A percentile compares a stretch with the other conserved stretches of the same genome.
Conservation (phyloP, 768 basidiomycete genomes). For the Rhodotorula kratochvilovae region DNA sequence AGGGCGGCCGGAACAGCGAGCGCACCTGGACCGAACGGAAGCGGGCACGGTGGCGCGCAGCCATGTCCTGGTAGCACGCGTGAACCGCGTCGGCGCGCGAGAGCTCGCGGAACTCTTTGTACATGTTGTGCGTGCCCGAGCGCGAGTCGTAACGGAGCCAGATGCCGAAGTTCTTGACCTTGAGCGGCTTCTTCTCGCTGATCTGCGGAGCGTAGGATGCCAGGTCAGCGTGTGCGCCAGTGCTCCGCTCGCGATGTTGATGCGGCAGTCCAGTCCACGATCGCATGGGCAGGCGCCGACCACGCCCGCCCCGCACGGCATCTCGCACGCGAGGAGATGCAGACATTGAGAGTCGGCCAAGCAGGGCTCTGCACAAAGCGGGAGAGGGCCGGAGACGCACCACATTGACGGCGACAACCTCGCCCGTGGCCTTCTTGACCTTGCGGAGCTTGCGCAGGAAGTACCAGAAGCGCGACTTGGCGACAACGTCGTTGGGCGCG, state of each 20-base stretch:
- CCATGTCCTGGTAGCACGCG: constrained; percentile 98
- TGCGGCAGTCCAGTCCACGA: no score
- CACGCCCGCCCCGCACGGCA: no score
- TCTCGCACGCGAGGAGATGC: no score
- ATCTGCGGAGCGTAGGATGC: constrained; percentile 57
- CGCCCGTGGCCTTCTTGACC: constrained; percentile 98
- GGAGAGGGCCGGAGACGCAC: constrained; percentile 62
- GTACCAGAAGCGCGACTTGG: constrained; percentile 99
- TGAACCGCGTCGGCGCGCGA: constrained; percentile 90
- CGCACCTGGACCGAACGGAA: constrained; percentile 96
- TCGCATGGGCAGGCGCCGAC: no score
- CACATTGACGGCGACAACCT: constrained; percentile 96
- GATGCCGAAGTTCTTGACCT: constrained; percentile 99
- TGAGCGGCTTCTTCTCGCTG: constrained; percentile 92
- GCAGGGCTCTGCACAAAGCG: no score
- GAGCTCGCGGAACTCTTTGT: constrained; percentile 93
- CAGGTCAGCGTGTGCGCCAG: no score
- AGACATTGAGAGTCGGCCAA: no score
- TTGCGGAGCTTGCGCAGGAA: constrained; percentile 97
- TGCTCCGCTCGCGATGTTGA: no score
- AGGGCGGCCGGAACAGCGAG: neutral
- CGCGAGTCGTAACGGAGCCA: constrained; percentile 99
- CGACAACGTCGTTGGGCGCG: constrained; percentile 95
- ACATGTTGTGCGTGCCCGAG: constrained; percentile 99
- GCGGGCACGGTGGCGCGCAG: constrained; percentile 95